Evolutionary conservation across 805 yeast genomes (phyloP).

Genomic region (Hanseniaspora mollemarum): DNA sequence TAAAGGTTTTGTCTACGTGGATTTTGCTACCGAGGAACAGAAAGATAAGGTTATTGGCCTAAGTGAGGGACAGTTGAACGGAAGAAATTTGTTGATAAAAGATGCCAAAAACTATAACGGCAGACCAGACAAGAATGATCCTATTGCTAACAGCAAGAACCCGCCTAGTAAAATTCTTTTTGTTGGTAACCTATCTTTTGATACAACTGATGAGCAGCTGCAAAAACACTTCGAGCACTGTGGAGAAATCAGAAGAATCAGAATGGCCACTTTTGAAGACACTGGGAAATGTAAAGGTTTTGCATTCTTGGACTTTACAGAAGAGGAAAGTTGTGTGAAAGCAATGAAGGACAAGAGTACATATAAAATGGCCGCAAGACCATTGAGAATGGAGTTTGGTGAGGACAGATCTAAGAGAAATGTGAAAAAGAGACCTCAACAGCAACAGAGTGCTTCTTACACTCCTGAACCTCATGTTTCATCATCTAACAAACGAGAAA

Average conservation of each 20-base stretch:
- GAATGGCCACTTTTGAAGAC: conserved; percentile 98
- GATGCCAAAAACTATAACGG: conserved; percentile 74
- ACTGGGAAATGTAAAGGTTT: conserved; percentile 94
- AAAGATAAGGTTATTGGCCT: conserved; percentile 52
- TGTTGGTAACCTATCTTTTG: conserved; percentile 88
- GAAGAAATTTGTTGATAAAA: conserved; percentile 78
- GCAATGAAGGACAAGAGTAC: conserved; percentile 67
- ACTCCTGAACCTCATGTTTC: too few relatives aligned
- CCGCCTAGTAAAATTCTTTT: conserved; percentile 84
- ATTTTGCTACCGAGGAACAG: conserved; percentile 51
- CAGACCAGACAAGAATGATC: conserved; percentile 54
- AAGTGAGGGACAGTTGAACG: conserved; percentile 64
- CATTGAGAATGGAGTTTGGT: conserved; percentile 79
- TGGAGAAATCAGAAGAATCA: conserved; percentile 69
- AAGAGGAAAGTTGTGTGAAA: conserved; percentile 66
- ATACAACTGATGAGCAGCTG: conserved; percentile 69
- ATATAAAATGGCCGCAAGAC: conserved; percentile 57
- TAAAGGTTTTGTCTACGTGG: conserved; percentile 84
- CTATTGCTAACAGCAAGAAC: conserved; percentile 47
- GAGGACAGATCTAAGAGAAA: conserved; percentile 81
- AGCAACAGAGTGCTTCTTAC: conserved; percentile 7
- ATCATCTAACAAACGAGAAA: conserved; percentile 15
- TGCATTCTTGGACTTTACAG: conserved; percentile 78
- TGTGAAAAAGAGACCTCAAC: conserved; percentile 31
- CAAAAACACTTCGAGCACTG: conserved; percentile 80